A percentile compares a stretch with the other conserved stretches of the same genome.
phyloP scores from a whole-genome alignment of 2,329 filamentous ascomycete species.

The Amesomyces nigricolor region DNA sequence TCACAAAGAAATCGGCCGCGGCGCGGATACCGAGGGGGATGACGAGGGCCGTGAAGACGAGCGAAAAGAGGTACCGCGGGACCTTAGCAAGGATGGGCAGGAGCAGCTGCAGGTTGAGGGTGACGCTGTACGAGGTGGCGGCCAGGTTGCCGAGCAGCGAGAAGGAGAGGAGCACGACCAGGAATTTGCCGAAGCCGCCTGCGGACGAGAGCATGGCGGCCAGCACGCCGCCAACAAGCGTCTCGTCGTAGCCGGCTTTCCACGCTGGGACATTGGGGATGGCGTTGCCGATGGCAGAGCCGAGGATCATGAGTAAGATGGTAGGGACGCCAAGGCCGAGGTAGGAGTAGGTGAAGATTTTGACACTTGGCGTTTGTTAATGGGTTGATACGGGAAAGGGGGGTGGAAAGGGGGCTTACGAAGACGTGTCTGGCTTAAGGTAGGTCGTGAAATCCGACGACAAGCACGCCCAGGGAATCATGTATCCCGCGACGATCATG shows the following conservation, averaged over 20 bases:
- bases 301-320: slow-evolving; percentile 55
- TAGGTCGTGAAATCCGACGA: slow-evolving; percentile 58
- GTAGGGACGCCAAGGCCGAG: slow-evolving; percentile 50
- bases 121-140: slow-evolving; percentile 56
- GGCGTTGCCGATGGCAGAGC: slow-evolving; percentile 59
- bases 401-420: slow-evolving; percentile 31
- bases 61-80: slow-evolving; percentile 38
- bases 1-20: slow-evolving; percentile 36
- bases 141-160: slow-evolving; percentile 55
- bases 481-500: slow-evolving; percentile 57
- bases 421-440: slow-evolving; percentile 49
- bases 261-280: slow-evolving; percentile 49
- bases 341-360: slow-evolving; percentile 52
- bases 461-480: slow-evolving; percentile 56
- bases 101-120: slow-evolving; percentile 53
- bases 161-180: slow-evolving; percentile 53
- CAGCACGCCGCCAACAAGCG: slow-evolving; percentile 53
- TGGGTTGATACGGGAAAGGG: slow-evolving; percentile 8
- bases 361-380: slow-evolving; percentile 3
- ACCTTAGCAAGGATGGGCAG: slow-evolving; percentile 35
- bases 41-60: slow-evolving; percentile 37
- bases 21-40: slow-evolving; percentile 39
- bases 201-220: slow-evolving; percentile 53
- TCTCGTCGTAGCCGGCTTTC: slow-evolving; percentile 47
- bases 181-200: slow-evolving; percentile 57